These are phyloP conservation scores for Eucalyptus paniculata DNA, from an alignment of 345 rosid genomes.

Conservation along the genomic window DNA sequence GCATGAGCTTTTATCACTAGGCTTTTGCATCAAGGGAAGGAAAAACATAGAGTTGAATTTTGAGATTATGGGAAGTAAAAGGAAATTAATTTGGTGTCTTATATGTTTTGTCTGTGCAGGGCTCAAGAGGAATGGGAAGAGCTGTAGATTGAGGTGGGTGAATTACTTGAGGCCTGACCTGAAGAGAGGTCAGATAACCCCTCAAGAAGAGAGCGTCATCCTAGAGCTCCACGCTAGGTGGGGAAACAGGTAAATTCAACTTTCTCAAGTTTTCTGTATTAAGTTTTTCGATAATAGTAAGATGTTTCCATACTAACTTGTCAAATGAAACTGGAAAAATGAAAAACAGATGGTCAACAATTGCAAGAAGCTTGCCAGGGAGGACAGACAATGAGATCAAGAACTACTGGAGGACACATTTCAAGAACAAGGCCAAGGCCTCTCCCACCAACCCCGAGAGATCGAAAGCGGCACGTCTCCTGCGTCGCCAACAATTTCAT, in stretches of 20 bases:
- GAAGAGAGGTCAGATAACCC: slow-evolving; percentile 87
- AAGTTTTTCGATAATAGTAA: background rate
- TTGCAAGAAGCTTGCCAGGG: slow-evolving; percentile 89
- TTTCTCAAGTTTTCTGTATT: background rate
- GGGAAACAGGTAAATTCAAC: slow-evolving; percentile 65
- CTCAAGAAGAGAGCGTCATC: slow-evolving; percentile 78
- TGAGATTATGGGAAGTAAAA: background rate
- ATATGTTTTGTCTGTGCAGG: slow-evolving; percentile 12
- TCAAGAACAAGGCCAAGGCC: slow-evolving; percentile 64
- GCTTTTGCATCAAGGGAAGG: background rate
- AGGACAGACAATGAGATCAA: slow-evolving; percentile 91
- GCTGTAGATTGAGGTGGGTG: slow-evolving; percentile 94
- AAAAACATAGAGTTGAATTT: background rate
- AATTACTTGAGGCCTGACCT: slow-evolving; percentile 91
- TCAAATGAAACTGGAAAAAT: no score
- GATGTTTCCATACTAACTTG: background rate
- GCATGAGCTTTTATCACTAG: background rate
- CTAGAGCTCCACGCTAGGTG: slow-evolving; percentile 82
- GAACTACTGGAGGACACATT: slow-evolving; percentile 94
- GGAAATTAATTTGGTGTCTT: background rate
- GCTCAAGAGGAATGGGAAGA: slow-evolving; percentile 84
- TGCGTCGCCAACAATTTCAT: slow-evolving; percentile 66
- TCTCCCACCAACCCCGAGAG: slow-evolving; percentile 31
- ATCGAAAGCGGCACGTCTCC: slow-evolving; percentile 31
- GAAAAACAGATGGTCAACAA: slow-evolving; percentile 72